These are phyloP conservation scores for Hyaloscypha finlandica DNA, from an alignment of 495 filamentous ascomycete species.

Conservation along the genomic window DNA sequence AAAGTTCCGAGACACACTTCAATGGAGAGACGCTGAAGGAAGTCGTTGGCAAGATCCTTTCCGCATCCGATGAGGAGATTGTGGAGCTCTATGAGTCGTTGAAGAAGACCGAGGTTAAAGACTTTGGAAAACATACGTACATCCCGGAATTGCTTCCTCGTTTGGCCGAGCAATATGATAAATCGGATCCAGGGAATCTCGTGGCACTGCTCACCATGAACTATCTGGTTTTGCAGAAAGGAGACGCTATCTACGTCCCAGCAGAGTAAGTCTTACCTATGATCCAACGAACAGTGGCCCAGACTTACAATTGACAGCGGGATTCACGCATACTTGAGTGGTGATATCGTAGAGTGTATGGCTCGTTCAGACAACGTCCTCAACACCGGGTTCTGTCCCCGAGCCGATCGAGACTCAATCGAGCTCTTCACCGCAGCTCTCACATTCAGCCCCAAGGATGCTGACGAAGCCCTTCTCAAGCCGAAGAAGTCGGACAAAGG, in stretches of 20 bases:
- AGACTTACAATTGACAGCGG: constrained; percentile 37
- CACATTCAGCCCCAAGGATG: constrained; percentile 61
- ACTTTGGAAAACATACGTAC: constrained; percentile 57
- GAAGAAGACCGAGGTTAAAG: constrained; percentile 43
- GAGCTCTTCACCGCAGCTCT: constrained; percentile 63
- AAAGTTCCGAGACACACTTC: constrained; percentile 46
- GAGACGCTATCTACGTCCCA: constrained; percentile 73
- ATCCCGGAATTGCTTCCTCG: constrained; percentile 64
- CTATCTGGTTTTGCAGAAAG: constrained; percentile 63
- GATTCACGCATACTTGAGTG: constrained; percentile 76
- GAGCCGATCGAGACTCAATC: constrained; percentile 59
- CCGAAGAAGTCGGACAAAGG: constrained; percentile 52
- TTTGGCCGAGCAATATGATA: constrained; percentile 64
- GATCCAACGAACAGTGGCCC: neutral
- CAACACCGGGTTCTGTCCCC: constrained; percentile 73
- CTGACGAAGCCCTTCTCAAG: constrained; percentile 53
- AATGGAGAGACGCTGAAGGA: constrained; percentile 61
- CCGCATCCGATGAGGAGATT: constrained; percentile 53
- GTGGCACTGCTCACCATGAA: constrained; percentile 75
- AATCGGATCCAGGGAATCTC: constrained; percentile 60
- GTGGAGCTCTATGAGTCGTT: constrained; percentile 52
- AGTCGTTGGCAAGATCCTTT: constrained; percentile 59
- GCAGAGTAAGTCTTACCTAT: constrained; percentile 48
- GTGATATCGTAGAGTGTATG: constrained; percentile 87
- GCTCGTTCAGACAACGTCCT: constrained; percentile 79